Conservation (phyloP, 2,329 filamentous ascomycete species). For the Diplodia scrobiculata region DNA sequence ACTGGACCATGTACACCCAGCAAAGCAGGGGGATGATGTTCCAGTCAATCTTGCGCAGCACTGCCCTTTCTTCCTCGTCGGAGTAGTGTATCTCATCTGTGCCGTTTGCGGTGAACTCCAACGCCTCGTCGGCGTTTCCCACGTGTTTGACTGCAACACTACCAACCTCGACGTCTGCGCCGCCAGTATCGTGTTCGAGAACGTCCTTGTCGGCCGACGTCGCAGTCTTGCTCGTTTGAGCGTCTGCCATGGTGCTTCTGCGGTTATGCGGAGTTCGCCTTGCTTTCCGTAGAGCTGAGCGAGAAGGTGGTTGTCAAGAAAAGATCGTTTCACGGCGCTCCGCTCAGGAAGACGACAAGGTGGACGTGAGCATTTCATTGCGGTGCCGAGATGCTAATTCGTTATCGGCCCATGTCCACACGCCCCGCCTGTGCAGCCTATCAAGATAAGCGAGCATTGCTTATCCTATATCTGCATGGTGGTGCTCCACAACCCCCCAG, state of each 20-base stretch:
- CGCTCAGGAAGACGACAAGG: background rate
- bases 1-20: conserved; percentile 64
- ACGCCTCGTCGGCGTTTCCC: background rate
- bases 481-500: no score
- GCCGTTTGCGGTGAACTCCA: background rate
- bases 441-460: background rate
- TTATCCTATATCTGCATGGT: background rate
- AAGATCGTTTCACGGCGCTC: background rate
- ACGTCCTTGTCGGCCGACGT: background rate
- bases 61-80: conserved; percentile 33
- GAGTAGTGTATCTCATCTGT: background rate
- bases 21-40: conserved; percentile 59
- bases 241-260: background rate
- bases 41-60: conserved; percentile 56
- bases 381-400: background rate
- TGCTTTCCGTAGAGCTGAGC: no score
- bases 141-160: background rate
- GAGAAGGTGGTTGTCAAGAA: background rate
- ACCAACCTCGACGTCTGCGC: background rate
- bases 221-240: background rate
- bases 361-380: background rate
- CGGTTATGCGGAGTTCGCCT: background rate
- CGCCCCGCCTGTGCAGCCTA: background rate
- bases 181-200: background rate
- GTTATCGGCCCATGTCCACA: background rate